phyloP scores from a whole-genome alignment of 2,329 filamentous ascomycete species.

The Colletotrichum incanum region DNA sequence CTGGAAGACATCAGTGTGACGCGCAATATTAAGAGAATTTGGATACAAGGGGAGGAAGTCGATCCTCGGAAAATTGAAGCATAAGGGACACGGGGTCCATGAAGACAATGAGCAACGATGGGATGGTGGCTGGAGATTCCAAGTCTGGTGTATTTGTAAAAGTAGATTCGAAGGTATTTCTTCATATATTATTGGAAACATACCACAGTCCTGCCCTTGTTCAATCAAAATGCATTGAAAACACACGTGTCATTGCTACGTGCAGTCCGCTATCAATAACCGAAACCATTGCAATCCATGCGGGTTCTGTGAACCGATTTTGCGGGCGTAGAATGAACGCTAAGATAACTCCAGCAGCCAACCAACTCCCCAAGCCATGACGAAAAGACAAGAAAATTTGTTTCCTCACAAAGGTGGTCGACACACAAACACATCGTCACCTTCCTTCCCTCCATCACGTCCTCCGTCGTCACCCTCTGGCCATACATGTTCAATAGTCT shows the following conservation, averaged over 20 bases:
- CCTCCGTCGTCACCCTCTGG: neutral
- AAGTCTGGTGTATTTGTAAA: neutral
- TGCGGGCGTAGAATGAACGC: neutral
- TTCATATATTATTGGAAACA: too few relatives aligned
- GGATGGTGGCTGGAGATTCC: neutral
- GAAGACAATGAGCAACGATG: neutral
- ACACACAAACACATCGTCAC: neutral
- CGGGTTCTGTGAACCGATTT: neutral
- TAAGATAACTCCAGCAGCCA: neutral
- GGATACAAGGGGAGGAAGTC: constrained; percentile 48
- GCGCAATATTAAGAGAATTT: constrained; percentile 47
- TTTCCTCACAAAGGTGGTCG: neutral
- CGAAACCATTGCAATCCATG: neutral
- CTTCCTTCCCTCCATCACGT: neutral
- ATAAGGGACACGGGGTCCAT: neutral
- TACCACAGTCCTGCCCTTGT: neutral
- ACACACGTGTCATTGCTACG: neutral
- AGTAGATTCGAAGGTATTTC: neutral
- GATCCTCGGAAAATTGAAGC: neutral
- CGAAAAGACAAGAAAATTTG: neutral
- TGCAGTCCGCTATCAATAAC: too few relatives aligned
- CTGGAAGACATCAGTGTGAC: constrained; percentile 49
- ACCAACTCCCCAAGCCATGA: neutral
- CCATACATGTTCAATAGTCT: constrained; percentile 2
- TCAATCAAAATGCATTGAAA: neutral